Conservation (phyloP, 805 yeast species). For the Lachancea quebecensis region DNA sequence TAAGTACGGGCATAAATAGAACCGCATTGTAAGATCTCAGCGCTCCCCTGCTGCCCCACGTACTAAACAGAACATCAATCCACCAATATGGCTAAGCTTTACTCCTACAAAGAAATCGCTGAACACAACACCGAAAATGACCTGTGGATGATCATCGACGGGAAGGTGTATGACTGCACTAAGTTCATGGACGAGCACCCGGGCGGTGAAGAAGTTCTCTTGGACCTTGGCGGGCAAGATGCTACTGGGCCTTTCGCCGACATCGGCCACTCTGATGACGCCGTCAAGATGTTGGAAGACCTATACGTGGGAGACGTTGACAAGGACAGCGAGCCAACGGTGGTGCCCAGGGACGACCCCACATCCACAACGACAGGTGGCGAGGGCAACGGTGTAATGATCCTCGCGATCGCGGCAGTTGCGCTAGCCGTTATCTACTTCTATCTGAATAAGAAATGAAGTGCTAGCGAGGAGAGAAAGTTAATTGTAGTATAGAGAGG, state of each 20-base stretch:
- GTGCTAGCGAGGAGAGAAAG: not conserved
- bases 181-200: conserved; percentile 49
- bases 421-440: conserved; percentile 26
- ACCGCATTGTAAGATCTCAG: not conserved
- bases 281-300: conserved; percentile 65
- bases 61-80: not conserved
- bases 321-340: conserved; percentile 42
- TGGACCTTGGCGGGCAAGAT: conserved; percentile 76
- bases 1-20: not conserved
- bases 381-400: conserved; percentile 70
- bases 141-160: conserved; percentile 78
- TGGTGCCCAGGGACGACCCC: conserved; percentile 21
- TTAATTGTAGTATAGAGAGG: not conserved
- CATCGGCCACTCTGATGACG: conserved; percentile 97
- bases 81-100: conserved; percentile 40
- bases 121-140: conserved; percentile 69
- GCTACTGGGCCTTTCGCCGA: conserved; percentile 80
- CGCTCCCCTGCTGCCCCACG: not conserved
- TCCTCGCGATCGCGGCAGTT: conserved; percentile 61
- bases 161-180: conserved; percentile 81
- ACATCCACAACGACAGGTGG: conserved; percentile 51
- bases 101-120: conserved; percentile 60
- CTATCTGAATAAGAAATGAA: conserved; percentile 17
- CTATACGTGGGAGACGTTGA: conserved; percentile 76
- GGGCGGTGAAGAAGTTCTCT: conserved; percentile 78